Evolutionary conservation across 768 basidiomycete genomes (phyloP), one percentile per base, ranked within the genome.

Genomic region (Hortiboletus flavorubellus): DNA sequence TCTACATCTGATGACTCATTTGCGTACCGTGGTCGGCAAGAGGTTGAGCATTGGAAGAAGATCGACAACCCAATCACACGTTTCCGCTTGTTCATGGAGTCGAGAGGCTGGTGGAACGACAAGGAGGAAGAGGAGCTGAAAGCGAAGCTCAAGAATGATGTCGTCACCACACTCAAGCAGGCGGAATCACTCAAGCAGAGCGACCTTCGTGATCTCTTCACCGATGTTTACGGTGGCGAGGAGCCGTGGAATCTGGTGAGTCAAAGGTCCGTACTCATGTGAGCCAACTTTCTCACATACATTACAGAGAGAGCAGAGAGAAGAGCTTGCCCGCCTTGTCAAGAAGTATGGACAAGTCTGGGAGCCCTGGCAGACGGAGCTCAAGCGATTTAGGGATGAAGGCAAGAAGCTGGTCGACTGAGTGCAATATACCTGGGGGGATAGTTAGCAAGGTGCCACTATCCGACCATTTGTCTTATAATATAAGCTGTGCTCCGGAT

Each of bases 1-100:
- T 93, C 91, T 16, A 95, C 91, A 0, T 96, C 94, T 10, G 95
- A 98, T 64, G 94, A 98, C 70, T 95, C 93, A 5, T 95, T 91
- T 64, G 94, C 93, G 21, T 98, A 98, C 69, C 85, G 94, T 39
- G 80, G 90, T 1, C 82, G 90, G 18, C 82, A 91, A 53, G 95
- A 96, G 65, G 95, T 97, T 31, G 91, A 96, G 71, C 88, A 94
- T 62, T 83, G 89, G 65, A 94, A 92, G 73, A 86, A 90, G 33
- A 84, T 97, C 53, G 91, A 96, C 58, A 94, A 95, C 67, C 93
- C 93, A 2, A 83, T 93, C 54, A 78, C 80, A 26, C 86, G 93
- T 31, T 91, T 95, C 71, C 81, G 91, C n/a, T 68, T 87, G 18
- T 97, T 84, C 74, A 80, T 97, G 75, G 90, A 94, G 66, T 81